A percentile compares a stretch with the other conserved stretches of the same genome.
phyloP scores from a whole-genome alignment of 495 filamentous ascomycete genomes.

The Tuber brumale region DNA sequence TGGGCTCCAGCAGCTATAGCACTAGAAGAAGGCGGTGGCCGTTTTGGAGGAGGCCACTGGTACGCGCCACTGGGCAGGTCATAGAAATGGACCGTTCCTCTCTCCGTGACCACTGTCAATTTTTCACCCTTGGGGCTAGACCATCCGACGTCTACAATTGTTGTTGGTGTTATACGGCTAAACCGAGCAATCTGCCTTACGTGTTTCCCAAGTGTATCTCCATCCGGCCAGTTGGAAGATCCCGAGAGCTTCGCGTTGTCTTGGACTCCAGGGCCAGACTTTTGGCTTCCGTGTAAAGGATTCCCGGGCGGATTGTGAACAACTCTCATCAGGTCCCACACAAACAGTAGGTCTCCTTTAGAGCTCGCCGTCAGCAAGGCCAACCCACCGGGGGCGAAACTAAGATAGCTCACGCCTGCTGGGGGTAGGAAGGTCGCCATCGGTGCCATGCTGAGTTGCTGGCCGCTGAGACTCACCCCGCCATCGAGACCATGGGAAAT shows the following conservation, averaged over 20 bases:
- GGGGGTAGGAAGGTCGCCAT: constrained; percentile 73
- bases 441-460: constrained; percentile 47
- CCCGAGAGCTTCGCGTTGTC: constrained; percentile 3
- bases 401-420: constrained; percentile 83
- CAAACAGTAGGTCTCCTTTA: constrained; percentile 84
- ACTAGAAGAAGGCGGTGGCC: constrained; percentile 47
- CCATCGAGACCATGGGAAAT: constrained; percentile 43
- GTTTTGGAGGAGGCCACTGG: constrained; percentile 80
- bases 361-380: constrained; percentile 80
- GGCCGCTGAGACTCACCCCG: constrained; percentile 38
- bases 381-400: constrained; percentile 77
- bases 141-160: constrained; percentile 86
- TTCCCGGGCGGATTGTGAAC: constrained; percentile 36
- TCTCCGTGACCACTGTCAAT: constrained; percentile 77
- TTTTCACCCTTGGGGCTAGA: constrained; percentile 70
- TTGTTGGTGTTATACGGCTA: constrained; percentile 80
- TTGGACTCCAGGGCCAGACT: constrained; percentile 39
- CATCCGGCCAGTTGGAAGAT: not conserved
- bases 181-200: constrained; percentile 82
- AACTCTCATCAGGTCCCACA: constrained; percentile 83
- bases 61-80: constrained; percentile 77
- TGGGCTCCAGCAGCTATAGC: constrained; percentile 36
- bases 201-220: constrained; percentile 45
- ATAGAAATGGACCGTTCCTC: constrained; percentile 87
- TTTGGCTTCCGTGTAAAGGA: constrained; percentile 17